A percentile compares a stretch with the other conserved stretches of the same genome.
Evolutionary conservation across 106 monocot species (phyloP).

Genomic region (Hemerocallis citrina): DNA sequence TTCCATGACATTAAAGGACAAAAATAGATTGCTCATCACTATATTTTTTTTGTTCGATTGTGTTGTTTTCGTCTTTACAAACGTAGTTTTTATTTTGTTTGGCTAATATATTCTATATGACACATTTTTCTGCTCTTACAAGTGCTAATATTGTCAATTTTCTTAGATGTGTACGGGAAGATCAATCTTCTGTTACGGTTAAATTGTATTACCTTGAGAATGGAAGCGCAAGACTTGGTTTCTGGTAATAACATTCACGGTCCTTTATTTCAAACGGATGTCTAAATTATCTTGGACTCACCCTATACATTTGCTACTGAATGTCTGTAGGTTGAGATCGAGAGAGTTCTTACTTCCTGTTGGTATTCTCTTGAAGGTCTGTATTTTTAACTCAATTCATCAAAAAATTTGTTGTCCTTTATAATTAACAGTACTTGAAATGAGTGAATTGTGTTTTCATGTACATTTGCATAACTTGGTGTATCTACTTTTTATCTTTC

Average conservation of each 20-base stretch:
- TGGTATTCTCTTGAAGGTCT: slow-evolving; percentile 90
- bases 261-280: background rate
- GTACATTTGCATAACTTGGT: too few species aligned
- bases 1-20: too few species aligned
- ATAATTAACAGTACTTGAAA: too few species aligned
- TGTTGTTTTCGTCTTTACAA: too few species aligned
- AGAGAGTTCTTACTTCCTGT: slow-evolving; percentile 90
- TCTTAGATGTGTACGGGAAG: slow-evolving; percentile 78
- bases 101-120: too few species aligned
- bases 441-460: too few species aligned
- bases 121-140: too few species aligned
- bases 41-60: too few species aligned
- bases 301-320: background rate
- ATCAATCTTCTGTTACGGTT: slow-evolving; percentile 59
- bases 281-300: background rate
- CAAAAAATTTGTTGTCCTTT: background rate
- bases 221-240: slow-evolving; percentile 96
- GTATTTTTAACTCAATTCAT: background rate
- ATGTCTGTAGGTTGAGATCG: slow-evolving; percentile 45
- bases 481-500: too few species aligned
- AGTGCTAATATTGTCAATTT: background rate
- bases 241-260: slow-evolving; percentile 45
- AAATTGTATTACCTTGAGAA: slow-evolving; percentile 92
- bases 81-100: too few species aligned
- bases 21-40: too few species aligned